These are phyloP conservation scores for Arthrinium puccinioides DNA, from an alignment of 2,329 filamentous ascomycete genomes.

Conservation along the genomic window DNA sequence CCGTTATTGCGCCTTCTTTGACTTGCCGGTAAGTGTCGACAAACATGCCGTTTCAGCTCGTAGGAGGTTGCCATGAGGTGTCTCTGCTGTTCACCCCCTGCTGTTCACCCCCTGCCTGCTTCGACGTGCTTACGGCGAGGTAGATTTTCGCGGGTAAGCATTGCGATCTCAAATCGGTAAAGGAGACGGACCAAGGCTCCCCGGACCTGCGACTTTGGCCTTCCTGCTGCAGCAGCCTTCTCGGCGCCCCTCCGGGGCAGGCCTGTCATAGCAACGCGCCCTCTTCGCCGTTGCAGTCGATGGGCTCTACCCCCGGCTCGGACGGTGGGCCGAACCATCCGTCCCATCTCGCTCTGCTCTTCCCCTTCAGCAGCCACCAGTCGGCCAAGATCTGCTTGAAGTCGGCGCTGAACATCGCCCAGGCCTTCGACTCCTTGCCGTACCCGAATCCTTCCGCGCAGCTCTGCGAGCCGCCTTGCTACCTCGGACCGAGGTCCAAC, in stretches of 20 bases:
- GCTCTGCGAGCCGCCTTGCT: conserved; percentile 24
- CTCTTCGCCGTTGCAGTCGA: conserved; percentile 19
- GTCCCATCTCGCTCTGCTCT: conserved; percentile 11
- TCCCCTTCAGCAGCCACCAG: conserved; percentile 37
- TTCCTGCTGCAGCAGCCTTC: conserved; percentile 26
- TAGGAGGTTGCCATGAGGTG: too few species aligned
- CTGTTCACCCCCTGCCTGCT: not conserved
- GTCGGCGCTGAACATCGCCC: conserved; percentile 39
- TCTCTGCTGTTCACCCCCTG: not conserved
- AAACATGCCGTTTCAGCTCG: too few species aligned
- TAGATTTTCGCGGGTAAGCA: conserved; percentile 34
- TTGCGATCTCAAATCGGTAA: conserved; percentile 35
- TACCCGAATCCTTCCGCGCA: conserved; percentile 34
- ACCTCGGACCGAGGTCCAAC: conserved; percentile 26
- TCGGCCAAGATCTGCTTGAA: conserved; percentile 42
- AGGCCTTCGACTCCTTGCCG: conserved; percentile 36
- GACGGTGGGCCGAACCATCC: conserved; percentile 2
- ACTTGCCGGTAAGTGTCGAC: conserved; percentile 32
- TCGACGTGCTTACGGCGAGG: not conserved
- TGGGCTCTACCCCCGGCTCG: conserved; percentile 13
- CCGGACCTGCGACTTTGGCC: conserved; percentile 24
- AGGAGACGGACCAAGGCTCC: conserved; percentile 12
- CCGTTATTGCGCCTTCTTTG: conserved; percentile 43
- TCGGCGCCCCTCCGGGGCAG: conserved; percentile 12
- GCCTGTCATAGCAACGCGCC: conserved; percentile 17